Base-by-base conservation (phyloP, 352 stramenopile species). In the Globisporangium splendens region DNA sequence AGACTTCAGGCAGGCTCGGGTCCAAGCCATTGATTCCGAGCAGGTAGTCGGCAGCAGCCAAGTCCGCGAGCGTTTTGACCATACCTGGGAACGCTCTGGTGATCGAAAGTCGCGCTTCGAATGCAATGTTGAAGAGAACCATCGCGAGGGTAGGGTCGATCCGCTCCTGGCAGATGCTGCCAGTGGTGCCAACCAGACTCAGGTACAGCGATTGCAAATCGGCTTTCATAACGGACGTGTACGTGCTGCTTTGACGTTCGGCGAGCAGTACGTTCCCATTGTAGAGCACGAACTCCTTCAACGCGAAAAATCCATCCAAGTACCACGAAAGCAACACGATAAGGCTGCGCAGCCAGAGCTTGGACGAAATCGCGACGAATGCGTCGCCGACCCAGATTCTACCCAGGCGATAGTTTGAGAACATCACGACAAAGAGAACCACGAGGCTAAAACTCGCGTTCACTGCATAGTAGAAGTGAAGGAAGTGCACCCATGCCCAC, bases 321-420 rank as follows among this genome's bases (percentile, higher is more conserved):
- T 66, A 63, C 57, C 68, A 77, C 3, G 66, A 65, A 2, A 65
- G 7, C 1, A 75, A n/a, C n/a, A 79, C 55, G 0, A 72, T 8
- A 6, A 72, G 14, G 1, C 65, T 60, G 1, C 65, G 61, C 14
- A 66, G 1, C 15, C 65, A 52, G 0, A 74, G 50, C 1, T 51
- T 53, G 15, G 61, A 56, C 7, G 68, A 79, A 22, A 76, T 41
- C 13, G 68, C 65, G 12, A 66, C 47, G 44, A 79, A 79, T 0
- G 70, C 68, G 28, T 76, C 70, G 7, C 68, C 70, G 11, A 79
- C 56, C 70, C 70, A 76, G 13, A 76, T n/a, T 54, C 73, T 73
- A 1, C 70, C 63, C 8, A 44, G 48, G 1, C 53, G 53, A 41
- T 76, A 11, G 17, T 66, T 76, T 10, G 62, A 61, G 31, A 74